Evolutionary conservation across 108 stramenopile species (phyloP), one percentile per base, ranked within the genome.

Genomic region (Conticribra guillardii): DNA sequence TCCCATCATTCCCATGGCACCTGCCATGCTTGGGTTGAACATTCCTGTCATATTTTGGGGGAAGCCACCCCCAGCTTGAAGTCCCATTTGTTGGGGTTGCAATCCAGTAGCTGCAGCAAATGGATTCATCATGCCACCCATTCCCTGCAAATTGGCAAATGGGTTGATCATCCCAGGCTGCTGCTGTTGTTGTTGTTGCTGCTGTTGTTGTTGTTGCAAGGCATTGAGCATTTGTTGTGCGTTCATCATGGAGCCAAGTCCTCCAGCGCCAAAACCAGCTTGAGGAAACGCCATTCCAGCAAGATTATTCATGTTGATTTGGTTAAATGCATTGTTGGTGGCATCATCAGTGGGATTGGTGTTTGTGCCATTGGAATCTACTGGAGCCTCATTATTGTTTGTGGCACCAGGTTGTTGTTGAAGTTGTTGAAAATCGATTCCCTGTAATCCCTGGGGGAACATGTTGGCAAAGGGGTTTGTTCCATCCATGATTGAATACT

Each of bases 1-100:
- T 26, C 60, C 37, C 60, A 60, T 60, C 41, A 60, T 46, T 17
- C 60, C 60, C 60, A 41, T 23, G 32, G 60, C 1, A 41, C 11
- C 11, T 5, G 37, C 37, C 37, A 41, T 41, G 37, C 11, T 41
- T 41, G 37, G 37, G 11, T 41, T 5, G 37, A 41, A 41, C 37
- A 41, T 9, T 11, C 37, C 37, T 9, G 11, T 11, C 37, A 41
- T 41, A 11, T 41, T 41, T 5, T 41, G 37, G 37, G 37, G 37
- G 37, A 41, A 11, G 11, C 8, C 37, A 5, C 37, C 37, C 11
- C 37, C 37, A 41, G 37, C 37, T 41, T 5, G 37, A 5, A 41
- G 5, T 41, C 37, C 37, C 5, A 41, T 9, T 11, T 41, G 37
- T 9, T 41, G 37, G 5, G 37, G 37, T 11, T 41, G 37, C 8